Conservation (phyloP, 208 protist genomes). For the Acanthamoeba lenticulata region DNA sequence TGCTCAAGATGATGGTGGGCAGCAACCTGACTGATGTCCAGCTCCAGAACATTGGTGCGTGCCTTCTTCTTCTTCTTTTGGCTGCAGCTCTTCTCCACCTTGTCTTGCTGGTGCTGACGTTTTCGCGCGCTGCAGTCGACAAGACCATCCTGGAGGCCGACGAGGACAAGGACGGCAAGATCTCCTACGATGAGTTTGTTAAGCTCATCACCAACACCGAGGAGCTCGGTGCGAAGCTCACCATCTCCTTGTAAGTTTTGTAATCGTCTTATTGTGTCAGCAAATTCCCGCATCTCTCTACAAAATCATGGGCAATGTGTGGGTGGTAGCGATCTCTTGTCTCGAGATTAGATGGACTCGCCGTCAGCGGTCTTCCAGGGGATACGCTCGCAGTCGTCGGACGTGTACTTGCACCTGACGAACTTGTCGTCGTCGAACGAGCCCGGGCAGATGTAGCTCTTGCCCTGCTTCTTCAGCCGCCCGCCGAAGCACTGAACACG, state of each 20-base stretch:
- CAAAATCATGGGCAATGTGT: no score
- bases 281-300: no score
- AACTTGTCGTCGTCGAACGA: not conserved
- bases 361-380: not conserved
- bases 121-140: conserved; percentile 87
- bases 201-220: conserved; percentile 46
- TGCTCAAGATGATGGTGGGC: conserved; percentile 93
- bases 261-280: no score
- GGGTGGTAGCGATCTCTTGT: no score
- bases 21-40: conserved; percentile 87
- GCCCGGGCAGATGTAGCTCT: not conserved
- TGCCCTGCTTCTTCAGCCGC: not conserved
- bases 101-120: not conserved
- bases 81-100: not conserved
- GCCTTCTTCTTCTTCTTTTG: not conserved
- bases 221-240: conserved; percentile 28
- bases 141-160: conserved; percentile 91
- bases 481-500: not conserved
- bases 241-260: conserved; percentile 2
- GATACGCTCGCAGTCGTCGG: not conserved
- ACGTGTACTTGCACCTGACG: not conserved
- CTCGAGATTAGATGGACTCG: not conserved
- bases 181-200: conserved; percentile 89
- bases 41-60: conserved; percentile 58
- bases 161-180: conserved; percentile 88